These are phyloP conservation scores for Chaetomium fimeti DNA, from an alignment of 495 filamentous ascomycete genomes.

Conservation along the genomic window DNA sequence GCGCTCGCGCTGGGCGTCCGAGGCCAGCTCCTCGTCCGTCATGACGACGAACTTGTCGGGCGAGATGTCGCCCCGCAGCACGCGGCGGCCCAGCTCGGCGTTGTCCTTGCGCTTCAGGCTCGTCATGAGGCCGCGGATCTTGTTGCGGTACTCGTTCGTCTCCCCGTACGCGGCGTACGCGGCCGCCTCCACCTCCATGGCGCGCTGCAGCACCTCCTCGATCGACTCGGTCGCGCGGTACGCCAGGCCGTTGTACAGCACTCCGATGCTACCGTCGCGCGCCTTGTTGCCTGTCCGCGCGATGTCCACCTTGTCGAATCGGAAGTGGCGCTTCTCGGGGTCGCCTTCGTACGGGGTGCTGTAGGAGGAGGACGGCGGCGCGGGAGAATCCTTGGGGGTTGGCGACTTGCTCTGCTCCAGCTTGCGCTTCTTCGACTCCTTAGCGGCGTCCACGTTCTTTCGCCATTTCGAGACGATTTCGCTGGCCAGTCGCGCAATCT, in stretches of 20 bases:
- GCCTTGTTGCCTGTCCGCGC: slow-evolving; percentile 65
- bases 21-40: slow-evolving; percentile 49
- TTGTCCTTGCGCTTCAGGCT: slow-evolving; percentile 94
- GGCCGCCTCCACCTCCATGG: slow-evolving; percentile 69
- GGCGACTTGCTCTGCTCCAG: slow-evolving; percentile 45
- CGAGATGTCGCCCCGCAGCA: slow-evolving; percentile 69
- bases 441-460: slow-evolving; percentile 68
- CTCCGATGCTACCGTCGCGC: slow-evolving; percentile 79
- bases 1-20: slow-evolving; percentile 73
- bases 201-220: slow-evolving; percentile 61
- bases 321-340: slow-evolving; percentile 73
- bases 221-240: slow-evolving; percentile 57
- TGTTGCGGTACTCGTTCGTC: slow-evolving; percentile 70
- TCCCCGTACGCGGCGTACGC: slow-evolving; percentile 66
- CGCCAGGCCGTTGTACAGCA: slow-evolving; percentile 83
- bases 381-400: slow-evolving; percentile 44
- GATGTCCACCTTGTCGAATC: slow-evolving; percentile 72
- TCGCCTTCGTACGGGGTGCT: slow-evolving; percentile 66
- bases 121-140: slow-evolving; percentile 86
- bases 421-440: slow-evolving; percentile 57
- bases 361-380: slow-evolving; percentile 42
- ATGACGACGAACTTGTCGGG: slow-evolving; percentile 69
- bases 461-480: slow-evolving; percentile 90
- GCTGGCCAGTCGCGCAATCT: slow-evolving; percentile 68
- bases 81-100: slow-evolving; percentile 65